A percentile compares a stretch with the other conserved stretches of the same genome.
phyloP scores from a whole-genome alignment of 768 basidiomycete species.

The Pleurotus cornucopiae region DNA sequence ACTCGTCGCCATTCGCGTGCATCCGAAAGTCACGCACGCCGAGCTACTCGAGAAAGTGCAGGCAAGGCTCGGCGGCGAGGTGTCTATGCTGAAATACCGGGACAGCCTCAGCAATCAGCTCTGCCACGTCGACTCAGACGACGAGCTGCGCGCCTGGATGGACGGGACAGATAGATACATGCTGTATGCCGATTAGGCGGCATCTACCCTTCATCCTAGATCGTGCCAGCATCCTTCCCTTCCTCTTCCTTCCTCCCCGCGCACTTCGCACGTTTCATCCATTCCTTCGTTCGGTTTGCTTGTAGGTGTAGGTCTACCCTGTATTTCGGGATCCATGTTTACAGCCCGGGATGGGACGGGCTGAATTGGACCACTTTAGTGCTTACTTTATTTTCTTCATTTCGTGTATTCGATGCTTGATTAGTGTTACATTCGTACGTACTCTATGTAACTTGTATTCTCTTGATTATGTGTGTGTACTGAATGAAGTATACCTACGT shows the following conservation, averaged over 20 bases:
- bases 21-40: conserved; percentile 80
- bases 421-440: conserved; percentile 3
- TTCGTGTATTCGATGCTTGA: not conserved
- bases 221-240: too few relatives aligned
- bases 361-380: conserved; percentile 1
- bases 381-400: conserved; percentile 5
- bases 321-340: conserved; percentile 1
- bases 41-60: conserved; percentile 93
- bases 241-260: too few relatives aligned
- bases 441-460: conserved; percentile 13
- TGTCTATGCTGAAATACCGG: conserved; percentile 68
- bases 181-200: conserved; percentile 63
- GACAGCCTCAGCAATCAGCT: conserved; percentile 65
- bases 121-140: conserved; percentile 59
- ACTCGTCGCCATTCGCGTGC: conserved; percentile 94
- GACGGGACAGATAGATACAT: conserved; percentile 78
- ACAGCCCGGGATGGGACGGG: not conserved
- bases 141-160: conserved; percentile 69
- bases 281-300: not conserved
- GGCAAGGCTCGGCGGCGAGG: conserved; percentile 73
- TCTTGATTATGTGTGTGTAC: not conserved
- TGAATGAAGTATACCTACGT: too few relatives aligned
- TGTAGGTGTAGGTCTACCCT: conserved; percentile 2
- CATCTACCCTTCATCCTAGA: too few relatives aligned
- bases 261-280: too few relatives aligned